Conservation (phyloP, 306 rosid genomes). For the Fragaria ananassa region DNA sequence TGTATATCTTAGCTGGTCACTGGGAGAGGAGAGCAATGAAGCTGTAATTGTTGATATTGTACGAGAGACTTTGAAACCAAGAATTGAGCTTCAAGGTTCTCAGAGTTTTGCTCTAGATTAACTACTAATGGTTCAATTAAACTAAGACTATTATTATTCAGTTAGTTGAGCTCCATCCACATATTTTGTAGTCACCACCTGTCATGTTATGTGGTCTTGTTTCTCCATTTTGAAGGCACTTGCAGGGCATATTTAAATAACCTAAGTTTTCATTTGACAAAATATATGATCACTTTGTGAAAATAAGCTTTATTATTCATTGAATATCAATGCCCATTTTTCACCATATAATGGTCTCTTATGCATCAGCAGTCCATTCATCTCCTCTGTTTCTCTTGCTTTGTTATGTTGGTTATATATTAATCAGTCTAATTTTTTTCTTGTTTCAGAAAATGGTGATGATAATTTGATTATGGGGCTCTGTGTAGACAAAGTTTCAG, state of each 20-base stretch:
- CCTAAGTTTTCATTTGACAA: not conserved
- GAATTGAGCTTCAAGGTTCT: conserved; percentile 93
- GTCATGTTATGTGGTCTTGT: not conserved
- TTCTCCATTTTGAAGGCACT: not conserved
- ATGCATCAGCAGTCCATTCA: not conserved
- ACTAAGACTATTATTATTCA: not conserved
- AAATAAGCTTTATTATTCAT: not conserved
- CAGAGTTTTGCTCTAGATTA: conserved; percentile 11
- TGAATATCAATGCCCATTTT: not conserved
- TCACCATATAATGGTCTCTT: not conserved
- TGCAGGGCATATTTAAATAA: not conserved
- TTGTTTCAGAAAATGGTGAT: conserved; percentile 69
- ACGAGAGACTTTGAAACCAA: conserved; percentile 66
- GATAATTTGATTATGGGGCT: conserved; percentile 88
- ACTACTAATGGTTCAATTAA: not conserved
- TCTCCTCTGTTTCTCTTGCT: not conserved
- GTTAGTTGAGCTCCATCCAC: not conserved
- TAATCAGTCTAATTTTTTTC: conserved; percentile 7
- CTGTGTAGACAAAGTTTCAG: conserved; percentile 58
- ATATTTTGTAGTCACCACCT: not conserved
- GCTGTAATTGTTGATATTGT: conserved; percentile 56
- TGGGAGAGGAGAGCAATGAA: conserved; percentile 46
- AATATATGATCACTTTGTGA: not conserved
- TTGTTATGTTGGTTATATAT: not conserved
- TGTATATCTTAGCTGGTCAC: conserved; percentile 65